These are phyloP conservation scores for Aspergillus heteromorphus DNA, from an alignment of 495 filamentous ascomycete species.

Conservation along the genomic window DNA sequence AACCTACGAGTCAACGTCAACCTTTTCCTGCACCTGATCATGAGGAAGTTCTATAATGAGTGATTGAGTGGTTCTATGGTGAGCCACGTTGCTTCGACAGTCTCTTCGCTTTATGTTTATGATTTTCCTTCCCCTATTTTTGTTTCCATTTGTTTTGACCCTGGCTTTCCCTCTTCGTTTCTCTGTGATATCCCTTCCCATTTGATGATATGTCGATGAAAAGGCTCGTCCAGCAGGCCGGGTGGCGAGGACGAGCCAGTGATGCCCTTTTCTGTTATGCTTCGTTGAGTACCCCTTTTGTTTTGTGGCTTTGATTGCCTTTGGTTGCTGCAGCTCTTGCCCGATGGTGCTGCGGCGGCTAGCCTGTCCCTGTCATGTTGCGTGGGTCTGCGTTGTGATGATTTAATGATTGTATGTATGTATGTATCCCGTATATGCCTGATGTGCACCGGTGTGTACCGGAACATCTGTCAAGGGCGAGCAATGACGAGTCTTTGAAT, in stretches of 20 bases:
- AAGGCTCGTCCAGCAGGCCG: conserved; percentile 2
- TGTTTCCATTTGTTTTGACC: conserved; percentile 19
- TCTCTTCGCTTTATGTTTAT: conserved; percentile 21
- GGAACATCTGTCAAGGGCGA: no score
- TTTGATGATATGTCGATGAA: conserved; percentile 14
- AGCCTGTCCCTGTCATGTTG: conserved; percentile 2
- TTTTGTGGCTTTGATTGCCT: background rate
- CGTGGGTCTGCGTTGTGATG: conserved; percentile 2
- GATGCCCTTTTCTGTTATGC: background rate
- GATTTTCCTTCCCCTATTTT: conserved; percentile 24
- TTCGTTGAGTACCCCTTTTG: background rate
- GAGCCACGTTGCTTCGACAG: conserved; percentile 17
- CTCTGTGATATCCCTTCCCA: conserved; percentile 15
- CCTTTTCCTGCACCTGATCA: conserved; percentile 87
- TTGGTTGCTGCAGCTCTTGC: conserved; percentile 1
- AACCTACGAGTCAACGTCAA: conserved; percentile 89
- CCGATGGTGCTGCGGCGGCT: no score
- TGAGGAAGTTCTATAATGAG: conserved; percentile 94
- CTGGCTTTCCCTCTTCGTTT: conserved; percentile 3
- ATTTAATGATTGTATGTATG: conserved; percentile 16
- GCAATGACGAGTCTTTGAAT: background rate
- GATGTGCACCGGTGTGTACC: no score
- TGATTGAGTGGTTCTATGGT: conserved; percentile 17
- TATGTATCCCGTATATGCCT: conserved; percentile 12
- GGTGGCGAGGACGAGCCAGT: background rate